Evolutionary conservation across 1,284 basidiomycete species (phyloP), one percentile per base, ranked within the genome.

Genomic region (Heterobasidion annosum): DNA sequence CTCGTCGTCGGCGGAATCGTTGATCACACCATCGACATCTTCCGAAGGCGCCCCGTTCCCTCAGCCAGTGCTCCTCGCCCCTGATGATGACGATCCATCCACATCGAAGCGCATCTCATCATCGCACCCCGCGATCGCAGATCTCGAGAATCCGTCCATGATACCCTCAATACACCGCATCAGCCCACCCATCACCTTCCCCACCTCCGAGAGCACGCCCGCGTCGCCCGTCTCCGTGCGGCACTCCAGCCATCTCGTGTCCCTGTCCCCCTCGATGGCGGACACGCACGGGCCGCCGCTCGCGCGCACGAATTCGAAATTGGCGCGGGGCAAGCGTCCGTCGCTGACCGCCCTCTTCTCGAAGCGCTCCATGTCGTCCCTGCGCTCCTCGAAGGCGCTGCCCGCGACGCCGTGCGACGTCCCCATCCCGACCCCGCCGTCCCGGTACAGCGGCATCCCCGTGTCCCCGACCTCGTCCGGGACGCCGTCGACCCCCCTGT

Each of bases 1-100:
- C 18, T 67, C 74, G 9, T 74, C 70, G 2, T 78, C 76, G 1
- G 70, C 73, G 0, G 75, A 77, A 51, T 78, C 74, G 2, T 56
- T 77, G 18, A 73, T 71, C 2, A 66, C 69, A 6, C 71, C 73
- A 5, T 75, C 76, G 33, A 64, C 66, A 33, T 66, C 70, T 19
- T 75, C 75, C 10, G 74, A 68, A 19, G 72, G 70, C 34, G 48
- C 54, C 2, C 52, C 56, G 44, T 42, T 45, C 56, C 56, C 43
- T 34, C 43, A 25, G 42, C 48, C 19, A 32, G 52, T 34, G 45
- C 45, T 8, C 25, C 16, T 7, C 56, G 40, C 51, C 40, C 33
- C 9, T 10, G 15, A 42, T 37, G 16, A 19, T 7, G 13, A 34
- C 13, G 10, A 50, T 25, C 52, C 16, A 34, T 25, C 37, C 13